phyloP scores from a whole-genome alignment of 257 asterid genomes.

The Solanum bulbocastanum region DNA sequence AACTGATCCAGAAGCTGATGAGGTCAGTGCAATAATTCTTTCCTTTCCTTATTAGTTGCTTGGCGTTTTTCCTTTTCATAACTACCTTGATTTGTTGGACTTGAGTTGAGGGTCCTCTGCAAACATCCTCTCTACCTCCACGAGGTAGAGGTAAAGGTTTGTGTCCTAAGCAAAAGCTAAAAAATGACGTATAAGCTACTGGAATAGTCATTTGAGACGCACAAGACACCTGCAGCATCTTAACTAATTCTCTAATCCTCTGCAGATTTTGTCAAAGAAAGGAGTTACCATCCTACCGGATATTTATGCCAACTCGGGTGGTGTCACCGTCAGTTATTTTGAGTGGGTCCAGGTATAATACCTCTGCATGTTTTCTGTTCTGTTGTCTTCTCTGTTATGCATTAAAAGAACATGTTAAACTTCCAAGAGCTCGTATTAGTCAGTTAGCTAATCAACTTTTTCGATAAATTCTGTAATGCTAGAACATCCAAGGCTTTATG shows the following conservation, averaged over 20 bases:
- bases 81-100: neutral
- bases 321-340: slow-evolving; percentile 22
- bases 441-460: neutral
- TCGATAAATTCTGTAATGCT: neutral
- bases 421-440: neutral
- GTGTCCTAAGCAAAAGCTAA: neutral
- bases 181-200: neutral
- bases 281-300: slow-evolving; percentile 80
- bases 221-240: neutral
- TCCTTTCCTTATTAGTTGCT: neutral
- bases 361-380: neutral
- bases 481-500: slow-evolving; percentile 95
- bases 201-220: neutral
- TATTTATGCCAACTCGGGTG: slow-evolving; percentile 68
- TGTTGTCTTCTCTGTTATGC: neutral
- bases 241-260: neutral
- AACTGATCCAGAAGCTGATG: slow-evolving; percentile 88
- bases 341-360: slow-evolving; percentile 85
- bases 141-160: neutral
- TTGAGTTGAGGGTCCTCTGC: neutral
- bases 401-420: neutral
- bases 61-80: neutral
- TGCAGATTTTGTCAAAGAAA: slow-evolving; percentile 62
- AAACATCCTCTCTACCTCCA: neutral
- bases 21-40: slow-evolving; percentile 28